These are phyloP conservation scores for Pythium rishiriense DNA, from an alignment of 352 stramenopile genomes.

Conservation along the genomic window DNA sequence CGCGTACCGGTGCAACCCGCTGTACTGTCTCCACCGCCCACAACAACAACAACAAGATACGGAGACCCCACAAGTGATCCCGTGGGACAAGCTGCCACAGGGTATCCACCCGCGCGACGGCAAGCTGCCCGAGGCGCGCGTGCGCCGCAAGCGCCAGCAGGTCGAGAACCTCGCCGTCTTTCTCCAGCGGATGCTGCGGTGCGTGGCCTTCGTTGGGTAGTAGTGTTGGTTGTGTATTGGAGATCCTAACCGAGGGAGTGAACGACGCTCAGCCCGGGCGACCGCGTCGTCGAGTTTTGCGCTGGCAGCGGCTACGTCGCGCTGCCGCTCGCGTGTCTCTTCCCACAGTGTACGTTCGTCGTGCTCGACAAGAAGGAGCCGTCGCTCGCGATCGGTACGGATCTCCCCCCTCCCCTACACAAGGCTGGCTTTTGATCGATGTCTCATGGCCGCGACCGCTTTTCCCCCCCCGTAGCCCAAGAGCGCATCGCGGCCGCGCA, in stretches of 20 bases:
- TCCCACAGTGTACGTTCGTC: slow-evolving; percentile 73
- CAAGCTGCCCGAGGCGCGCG: slow-evolving; percentile 50
- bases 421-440: no score
- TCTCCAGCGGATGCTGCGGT: slow-evolving; percentile 62
- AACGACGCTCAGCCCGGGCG: slow-evolving; percentile 65
- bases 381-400: slow-evolving; percentile 71
- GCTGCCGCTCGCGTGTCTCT: slow-evolving; percentile 71
- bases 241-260: no score
- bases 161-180: slow-evolving; percentile 81
- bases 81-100: slow-evolving; percentile 55
- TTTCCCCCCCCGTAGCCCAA: slow-evolving; percentile 31
- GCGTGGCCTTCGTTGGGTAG: background rate
- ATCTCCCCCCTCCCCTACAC: background rate
- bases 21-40: slow-evolving; percentile 39
- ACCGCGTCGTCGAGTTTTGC: slow-evolving; percentile 84
- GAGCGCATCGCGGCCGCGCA: slow-evolving; percentile 61
- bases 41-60: background rate
- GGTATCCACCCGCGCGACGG: slow-evolving; percentile 74
- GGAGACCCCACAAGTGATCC: slow-evolving; percentile 37
- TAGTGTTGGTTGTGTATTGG: background rate
- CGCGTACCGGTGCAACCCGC: slow-evolving; percentile 63
- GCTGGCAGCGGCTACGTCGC: slow-evolving; percentile 76
- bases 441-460: no score
- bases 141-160: slow-evolving; percentile 72
- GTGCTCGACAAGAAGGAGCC: slow-evolving; percentile 77